Conservation (phyloP, 371 early-diverging fungal species). For the Mucor plumbeus region DNA sequence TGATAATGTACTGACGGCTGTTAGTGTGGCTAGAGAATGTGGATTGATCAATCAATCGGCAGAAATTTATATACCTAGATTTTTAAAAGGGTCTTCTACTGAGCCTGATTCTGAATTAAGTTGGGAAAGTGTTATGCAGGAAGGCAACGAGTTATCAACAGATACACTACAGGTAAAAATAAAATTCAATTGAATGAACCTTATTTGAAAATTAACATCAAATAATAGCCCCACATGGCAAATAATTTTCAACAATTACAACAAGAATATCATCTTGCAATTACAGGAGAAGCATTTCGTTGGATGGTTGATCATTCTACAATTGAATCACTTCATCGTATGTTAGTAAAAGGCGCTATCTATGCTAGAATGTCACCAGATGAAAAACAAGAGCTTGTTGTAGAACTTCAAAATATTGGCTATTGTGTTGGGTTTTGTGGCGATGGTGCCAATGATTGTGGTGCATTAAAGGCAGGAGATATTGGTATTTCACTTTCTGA, state of each 20-base stretch:
- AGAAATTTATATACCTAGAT: conserved; percentile 64
- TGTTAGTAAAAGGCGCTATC: conserved; percentile 91
- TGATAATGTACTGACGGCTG: conserved; percentile 97
- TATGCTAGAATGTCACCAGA: conserved; percentile 99
- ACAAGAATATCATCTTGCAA: conserved; percentile 76
- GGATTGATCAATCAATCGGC: conserved; percentile 70
- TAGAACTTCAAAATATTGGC: conserved; percentile 84
- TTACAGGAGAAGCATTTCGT: conserved; percentile 96
- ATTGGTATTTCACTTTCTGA: conserved; percentile 97
- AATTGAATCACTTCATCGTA: conserved; percentile 69
- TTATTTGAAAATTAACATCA: not conserved
- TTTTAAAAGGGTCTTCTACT: conserved; percentile 56
- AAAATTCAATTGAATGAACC: not conserved
- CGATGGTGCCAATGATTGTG: conserved; percentile 99
- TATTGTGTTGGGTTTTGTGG: conserved; percentile 98
- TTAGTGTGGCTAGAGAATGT: conserved; percentile 95
- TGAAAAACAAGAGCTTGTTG: conserved; percentile 96
- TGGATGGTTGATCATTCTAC: conserved; percentile 90
- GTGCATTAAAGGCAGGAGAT: conserved; percentile 97
- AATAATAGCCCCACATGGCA: not conserved
- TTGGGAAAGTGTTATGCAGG: conserved; percentile 77
- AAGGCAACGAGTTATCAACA: conserved; percentile 62
- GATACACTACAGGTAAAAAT: conserved; percentile 62
- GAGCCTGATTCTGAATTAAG: conserved; percentile 61
- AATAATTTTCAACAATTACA: not conserved